Evolutionary conservation across 192 early-diverging fungal species (phyloP).

Genomic region (Chytriomyces sp.): DNA sequence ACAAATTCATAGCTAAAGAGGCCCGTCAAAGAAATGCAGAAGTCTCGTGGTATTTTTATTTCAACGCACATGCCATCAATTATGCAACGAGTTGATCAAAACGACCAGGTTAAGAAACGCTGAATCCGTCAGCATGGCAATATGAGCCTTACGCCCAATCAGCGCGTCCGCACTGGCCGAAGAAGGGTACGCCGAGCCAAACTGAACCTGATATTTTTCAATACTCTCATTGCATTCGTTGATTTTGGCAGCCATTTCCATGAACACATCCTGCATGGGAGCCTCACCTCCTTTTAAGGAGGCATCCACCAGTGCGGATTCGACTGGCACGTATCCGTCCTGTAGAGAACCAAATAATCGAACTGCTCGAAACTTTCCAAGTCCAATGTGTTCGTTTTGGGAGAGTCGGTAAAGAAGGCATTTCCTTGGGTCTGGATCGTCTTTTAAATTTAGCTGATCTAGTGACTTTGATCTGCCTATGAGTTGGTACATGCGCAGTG

Average conservation of each 20-base stretch:
- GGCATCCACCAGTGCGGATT: slow-evolving; percentile 10
- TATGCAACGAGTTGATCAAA: not conserved
- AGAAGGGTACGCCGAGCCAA: not conserved
- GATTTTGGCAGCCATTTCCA: slow-evolving; percentile 27
- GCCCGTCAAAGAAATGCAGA: not conserved
- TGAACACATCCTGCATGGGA: slow-evolving; percentile 12
- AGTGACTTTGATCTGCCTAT: slow-evolving; percentile 18
- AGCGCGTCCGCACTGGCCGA: slow-evolving; percentile 4
- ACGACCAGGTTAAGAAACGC: slow-evolving; percentile 20
- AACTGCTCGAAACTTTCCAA: slow-evolving; percentile 28
- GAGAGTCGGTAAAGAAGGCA: slow-evolving; percentile 29
- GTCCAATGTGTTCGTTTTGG: slow-evolving; percentile 7
- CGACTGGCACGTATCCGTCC: slow-evolving; percentile 29
- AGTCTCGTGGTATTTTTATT: not conserved
- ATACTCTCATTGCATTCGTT: not conserved
- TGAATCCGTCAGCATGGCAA: slow-evolving; percentile 33
- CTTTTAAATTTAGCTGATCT: slow-evolving; percentile 32
- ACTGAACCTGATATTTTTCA: slow-evolving; percentile 23
- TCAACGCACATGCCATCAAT: not conserved
- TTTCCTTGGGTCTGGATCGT: slow-evolving; percentile 16
- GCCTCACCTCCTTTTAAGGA: not conserved
- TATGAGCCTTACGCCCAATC: slow-evolving; percentile 38
- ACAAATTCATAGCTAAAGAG: not conserved
- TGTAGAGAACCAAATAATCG: slow-evolving; percentile 35
- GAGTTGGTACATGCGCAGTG: slow-evolving; percentile 11